These are phyloP conservation scores for Phaffia australis DNA, from an alignment of 768 basidiomycete species.

Conservation along the genomic window DNA sequence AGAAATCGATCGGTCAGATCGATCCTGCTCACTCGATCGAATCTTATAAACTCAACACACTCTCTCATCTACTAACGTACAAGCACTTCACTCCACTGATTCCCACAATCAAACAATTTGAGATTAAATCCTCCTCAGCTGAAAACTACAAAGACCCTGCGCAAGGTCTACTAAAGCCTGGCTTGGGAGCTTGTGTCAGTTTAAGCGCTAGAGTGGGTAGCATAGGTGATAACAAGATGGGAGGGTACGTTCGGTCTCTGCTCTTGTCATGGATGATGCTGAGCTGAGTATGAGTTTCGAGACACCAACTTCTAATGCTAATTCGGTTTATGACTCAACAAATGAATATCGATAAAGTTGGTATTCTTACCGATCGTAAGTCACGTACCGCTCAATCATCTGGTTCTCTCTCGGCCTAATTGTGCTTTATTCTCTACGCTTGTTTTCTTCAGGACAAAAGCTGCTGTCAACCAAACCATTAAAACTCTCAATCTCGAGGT, in stretches of 20 bases:
- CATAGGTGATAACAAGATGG: conserved; percentile 40
- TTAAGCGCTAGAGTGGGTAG: conserved; percentile 41
- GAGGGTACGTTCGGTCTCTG: conserved; percentile 30
- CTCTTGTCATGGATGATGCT: too few relatives aligned
- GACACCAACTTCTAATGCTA: too few relatives aligned
- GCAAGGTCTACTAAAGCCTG: conserved; percentile 32
- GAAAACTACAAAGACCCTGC: conserved; percentile 34
- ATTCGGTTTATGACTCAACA: too few relatives aligned
- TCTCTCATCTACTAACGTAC: conserved; percentile 41
- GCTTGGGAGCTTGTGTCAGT: conserved; percentile 35
- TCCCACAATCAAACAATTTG: conserved; percentile 28
- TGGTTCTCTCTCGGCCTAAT: background rate
- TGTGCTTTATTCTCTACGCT: conserved; percentile 1
- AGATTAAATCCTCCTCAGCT: conserved; percentile 28
- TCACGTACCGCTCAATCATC: conserved; percentile 5
- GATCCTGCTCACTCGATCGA: conserved; percentile 29
- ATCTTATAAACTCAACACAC: conserved; percentile 37
- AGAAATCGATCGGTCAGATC: conserved; percentile 40
- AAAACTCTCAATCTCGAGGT: conserved; percentile 40
- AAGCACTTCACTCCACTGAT: conserved; percentile 42
- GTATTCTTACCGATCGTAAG: conserved; percentile 36
- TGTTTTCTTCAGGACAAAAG: conserved; percentile 38
- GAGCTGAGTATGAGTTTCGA: too few relatives aligned
- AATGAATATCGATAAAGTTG: conserved; percentile 18
- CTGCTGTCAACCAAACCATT: conserved; percentile 41